Evolutionary conservation across 2,329 filamentous ascomycete genomes (phyloP), one percentile per base, ranked within the genome.

Genomic region (Pseudocercospora macadamiae): DNA sequence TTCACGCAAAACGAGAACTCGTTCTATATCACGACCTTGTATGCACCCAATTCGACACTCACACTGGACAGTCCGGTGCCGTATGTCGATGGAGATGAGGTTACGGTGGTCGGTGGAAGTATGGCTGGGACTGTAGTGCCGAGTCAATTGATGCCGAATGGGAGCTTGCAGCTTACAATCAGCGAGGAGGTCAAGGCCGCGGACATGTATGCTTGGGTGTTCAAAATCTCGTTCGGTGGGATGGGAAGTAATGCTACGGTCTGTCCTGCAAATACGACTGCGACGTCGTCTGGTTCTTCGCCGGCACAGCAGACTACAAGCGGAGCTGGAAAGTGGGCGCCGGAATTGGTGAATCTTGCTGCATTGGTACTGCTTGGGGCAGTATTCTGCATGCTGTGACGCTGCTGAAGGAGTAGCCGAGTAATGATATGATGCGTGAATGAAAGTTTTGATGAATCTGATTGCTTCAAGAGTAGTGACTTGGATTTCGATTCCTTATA

Each of bases 1-100:
- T 85, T 84, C 64, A 84, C 83, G 3, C 77, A 79, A 64, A 83
- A 77, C 0, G 59, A 72, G 1, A 77, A 82, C 7, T 82, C 83
- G 0, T 85, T 85, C 59, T 85, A 84, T 62, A 73, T 84, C 34
- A 62, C 79, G 12, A 76, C 77, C 1, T 63, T 85, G 30, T 72
- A 75, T 4, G 73, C 73, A 42, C 81, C 80, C 2, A 70, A 72
- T n/a, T 70, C 68, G 1, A 74, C 70, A 2, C 62, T 83, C 2
- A 64, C 73, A 1, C 62, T 84, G 4, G 65, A 75, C 30, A 76
- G 75, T 28, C 76, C 78, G 0, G 66, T 84, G 2, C 82, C 82
- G 0, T 77, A 77, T 14, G 48, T 83, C 5, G 55, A 72, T 1
- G 80, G 80, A 0, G 82, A 85, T 62, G 48, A 68, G 16, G 74